These are phyloP conservation scores for Xylariaceae sp. DNA, from an alignment of 2,329 filamentous ascomycete species.

Conservation along the genomic window DNA sequence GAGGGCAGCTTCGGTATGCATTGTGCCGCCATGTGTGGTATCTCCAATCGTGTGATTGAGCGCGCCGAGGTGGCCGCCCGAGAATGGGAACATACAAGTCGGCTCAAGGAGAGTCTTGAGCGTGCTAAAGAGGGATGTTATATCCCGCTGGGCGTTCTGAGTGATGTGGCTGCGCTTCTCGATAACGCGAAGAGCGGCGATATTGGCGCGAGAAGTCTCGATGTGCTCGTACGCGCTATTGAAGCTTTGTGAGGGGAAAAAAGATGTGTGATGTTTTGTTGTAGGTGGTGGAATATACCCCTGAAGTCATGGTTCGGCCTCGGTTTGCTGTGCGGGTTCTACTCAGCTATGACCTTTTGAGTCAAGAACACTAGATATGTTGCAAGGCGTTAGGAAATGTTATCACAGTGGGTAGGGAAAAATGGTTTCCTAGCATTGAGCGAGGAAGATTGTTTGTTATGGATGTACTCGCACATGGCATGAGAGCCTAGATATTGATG, in stretches of 20 bases:
- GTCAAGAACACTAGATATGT: not conserved
- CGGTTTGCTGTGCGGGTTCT: not conserved
- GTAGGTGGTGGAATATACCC: not conserved
- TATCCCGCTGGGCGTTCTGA: slow-evolving; percentile 78
- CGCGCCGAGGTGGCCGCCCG: slow-evolving; percentile 81
- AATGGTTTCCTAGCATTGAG: too few species aligned
- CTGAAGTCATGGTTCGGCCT: not conserved
- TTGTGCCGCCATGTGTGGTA: slow-evolving; percentile 96
- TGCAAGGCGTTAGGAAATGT: not conserved
- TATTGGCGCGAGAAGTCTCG: slow-evolving; percentile 47
- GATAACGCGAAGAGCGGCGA: slow-evolving; percentile 47
- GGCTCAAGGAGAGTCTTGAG: slow-evolving; percentile 82
- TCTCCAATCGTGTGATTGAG: slow-evolving; percentile 74
- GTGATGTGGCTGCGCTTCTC: slow-evolving; percentile 76
- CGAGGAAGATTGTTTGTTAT: too few species aligned
- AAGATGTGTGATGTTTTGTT: not conserved
- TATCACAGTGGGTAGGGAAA: not conserved
- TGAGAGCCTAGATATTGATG: not conserved
- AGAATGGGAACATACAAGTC: slow-evolving; percentile 92
- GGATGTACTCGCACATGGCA: too few species aligned
- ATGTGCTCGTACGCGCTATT: slow-evolving; percentile 57
- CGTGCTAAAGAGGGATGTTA: slow-evolving; percentile 73
- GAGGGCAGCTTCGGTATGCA: slow-evolving; percentile 99
- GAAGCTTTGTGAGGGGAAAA: slow-evolving; percentile 44
- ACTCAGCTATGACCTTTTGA: not conserved